phyloP scores from a whole-genome alignment of 2,329 filamentous ascomycete species.

The Trichophyton equinum region DNA sequence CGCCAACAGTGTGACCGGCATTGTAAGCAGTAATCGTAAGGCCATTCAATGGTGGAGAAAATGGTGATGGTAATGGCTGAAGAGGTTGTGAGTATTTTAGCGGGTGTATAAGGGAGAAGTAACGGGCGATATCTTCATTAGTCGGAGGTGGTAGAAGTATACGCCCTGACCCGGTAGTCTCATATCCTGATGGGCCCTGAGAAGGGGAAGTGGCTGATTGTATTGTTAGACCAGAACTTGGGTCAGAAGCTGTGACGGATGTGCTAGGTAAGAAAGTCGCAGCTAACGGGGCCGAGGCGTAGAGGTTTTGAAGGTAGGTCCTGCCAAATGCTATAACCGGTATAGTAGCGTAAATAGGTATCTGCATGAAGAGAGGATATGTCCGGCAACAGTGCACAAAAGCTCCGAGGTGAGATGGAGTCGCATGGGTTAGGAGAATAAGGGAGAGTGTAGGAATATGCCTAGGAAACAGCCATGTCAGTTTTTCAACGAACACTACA shows the following conservation, averaged over 20 bases:
- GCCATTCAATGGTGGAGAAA: conserved; percentile 77
- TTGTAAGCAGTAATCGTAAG: conserved; percentile 95
- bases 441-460: conserved; percentile 85
- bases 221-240: conserved; percentile 18
- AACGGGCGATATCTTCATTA: conserved; percentile 76
- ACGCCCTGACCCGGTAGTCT: conserved; percentile 20
- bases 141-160: conserved; percentile 60
- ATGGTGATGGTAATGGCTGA: conserved; percentile 73
- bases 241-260: conserved; percentile 41
- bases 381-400: conserved; percentile 97
- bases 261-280: conserved; percentile 66
- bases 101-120: conserved; percentile 81
- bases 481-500: neutral
- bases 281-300: conserved; percentile 77
- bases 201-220: conserved; percentile 20
- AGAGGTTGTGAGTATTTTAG: conserved; percentile 96
- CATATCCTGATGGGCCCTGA: conserved; percentile 16
- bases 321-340: conserved; percentile 89
- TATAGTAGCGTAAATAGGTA: conserved; percentile 86
- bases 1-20: conserved; percentile 86
- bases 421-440: conserved; percentile 89
- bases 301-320: conserved; percentile 81
- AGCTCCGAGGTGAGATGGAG: conserved; percentile 77
- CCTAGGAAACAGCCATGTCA: conserved; percentile 34
- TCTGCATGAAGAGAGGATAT: conserved; percentile 78